A percentile compares a stretch with the other conserved stretches of the same genome.
These are phyloP conservation scores for Annulohypoxylon maeteangense DNA, from an alignment of 495 filamentous ascomycete genomes.

Conservation along the genomic window DNA sequence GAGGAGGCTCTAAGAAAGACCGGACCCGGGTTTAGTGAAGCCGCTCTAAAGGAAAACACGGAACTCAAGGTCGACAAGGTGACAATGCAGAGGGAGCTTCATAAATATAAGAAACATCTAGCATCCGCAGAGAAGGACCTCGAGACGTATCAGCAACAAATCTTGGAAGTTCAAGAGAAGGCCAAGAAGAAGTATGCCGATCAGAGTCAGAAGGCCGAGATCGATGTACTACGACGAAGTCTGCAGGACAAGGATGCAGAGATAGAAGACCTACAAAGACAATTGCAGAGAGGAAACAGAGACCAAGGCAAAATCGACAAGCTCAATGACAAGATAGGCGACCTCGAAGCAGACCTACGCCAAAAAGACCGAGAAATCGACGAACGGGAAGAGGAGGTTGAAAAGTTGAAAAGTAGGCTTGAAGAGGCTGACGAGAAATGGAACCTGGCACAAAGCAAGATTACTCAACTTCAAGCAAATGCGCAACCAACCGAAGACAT, in stretches of 20 bases:
- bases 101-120: slow-evolving; percentile 82
- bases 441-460: slow-evolving; percentile 53
- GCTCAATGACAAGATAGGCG: slow-evolving; percentile 68
- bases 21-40: slow-evolving; percentile 86
- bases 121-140: slow-evolving; percentile 80
- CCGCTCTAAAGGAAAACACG: slow-evolving; percentile 90
- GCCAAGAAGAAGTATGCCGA: slow-evolving; percentile 78
- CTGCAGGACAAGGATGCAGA: slow-evolving; percentile 64
- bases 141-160: slow-evolving; percentile 78
- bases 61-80: slow-evolving; percentile 91
- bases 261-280: slow-evolving; percentile 62
- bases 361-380: slow-evolving; percentile 60
- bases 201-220: slow-evolving; percentile 67
- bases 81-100: slow-evolving; percentile 86
- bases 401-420: slow-evolving; percentile 43
- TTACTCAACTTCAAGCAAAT: slow-evolving; percentile 66
- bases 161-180: slow-evolving; percentile 81
- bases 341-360: slow-evolving; percentile 68
- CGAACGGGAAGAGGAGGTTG: slow-evolving; percentile 57
- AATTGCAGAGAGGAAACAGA: slow-evolving; percentile 42
- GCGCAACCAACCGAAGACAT: slow-evolving; percentile 54
- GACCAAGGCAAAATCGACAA: slow-evolving; percentile 57
- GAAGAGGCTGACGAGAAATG: slow-evolving; percentile 47
- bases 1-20: slow-evolving; percentile 82
- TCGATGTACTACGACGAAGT: slow-evolving; percentile 63